These are phyloP conservation scores for Saccharomyces eubayanus DNA, from an alignment of 805 yeast species.

Conservation along the genomic window DNA sequence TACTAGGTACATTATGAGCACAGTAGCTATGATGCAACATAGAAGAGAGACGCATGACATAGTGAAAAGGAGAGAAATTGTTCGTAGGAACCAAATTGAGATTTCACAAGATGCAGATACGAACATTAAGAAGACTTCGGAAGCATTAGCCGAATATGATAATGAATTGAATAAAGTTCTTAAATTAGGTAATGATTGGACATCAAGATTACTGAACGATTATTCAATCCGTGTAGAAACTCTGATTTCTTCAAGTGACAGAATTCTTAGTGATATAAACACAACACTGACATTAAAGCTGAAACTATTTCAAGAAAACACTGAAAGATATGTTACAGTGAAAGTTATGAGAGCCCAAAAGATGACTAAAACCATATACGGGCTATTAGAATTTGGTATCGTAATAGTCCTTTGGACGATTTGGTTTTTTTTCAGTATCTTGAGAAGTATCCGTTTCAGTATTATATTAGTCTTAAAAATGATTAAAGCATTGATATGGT, in stretches of 20 bases:
- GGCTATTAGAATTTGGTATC: constrained; percentile 24
- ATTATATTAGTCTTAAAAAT: constrained; percentile 12
- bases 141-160: constrained; percentile 17
- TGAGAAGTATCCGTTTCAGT: constrained; percentile 13
- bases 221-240: constrained; percentile 52
- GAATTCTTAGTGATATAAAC: constrained; percentile 65
- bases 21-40: constrained; percentile 21
- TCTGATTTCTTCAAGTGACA: constrained; percentile 52
- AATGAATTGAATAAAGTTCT: constrained; percentile 23
- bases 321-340: constrained; percentile 23
- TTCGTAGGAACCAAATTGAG: constrained; percentile 11
- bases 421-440: constrained; percentile 24
- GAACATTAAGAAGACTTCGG: constrained; percentile 12
- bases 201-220: constrained; percentile 24
- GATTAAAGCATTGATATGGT: constrained; percentile 24
- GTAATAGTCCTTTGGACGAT: constrained; percentile 23
- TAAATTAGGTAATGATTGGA: constrained; percentile 27
- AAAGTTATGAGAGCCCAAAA: constrained; percentile 20
- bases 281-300: constrained; percentile 60
- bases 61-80: constrained; percentile 15
- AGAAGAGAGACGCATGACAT: constrained; percentile 21
- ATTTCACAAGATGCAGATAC: constrained; percentile 13
- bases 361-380: constrained; percentile 17
- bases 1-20: constrained; percentile 19
- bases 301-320: constrained; percentile 29